Percentiles rank a stretch among this genome's conserved stretches.
phyloP scores from a whole-genome alignment of 805 yeast genomes.

The Lachancea sp. region DNA sequence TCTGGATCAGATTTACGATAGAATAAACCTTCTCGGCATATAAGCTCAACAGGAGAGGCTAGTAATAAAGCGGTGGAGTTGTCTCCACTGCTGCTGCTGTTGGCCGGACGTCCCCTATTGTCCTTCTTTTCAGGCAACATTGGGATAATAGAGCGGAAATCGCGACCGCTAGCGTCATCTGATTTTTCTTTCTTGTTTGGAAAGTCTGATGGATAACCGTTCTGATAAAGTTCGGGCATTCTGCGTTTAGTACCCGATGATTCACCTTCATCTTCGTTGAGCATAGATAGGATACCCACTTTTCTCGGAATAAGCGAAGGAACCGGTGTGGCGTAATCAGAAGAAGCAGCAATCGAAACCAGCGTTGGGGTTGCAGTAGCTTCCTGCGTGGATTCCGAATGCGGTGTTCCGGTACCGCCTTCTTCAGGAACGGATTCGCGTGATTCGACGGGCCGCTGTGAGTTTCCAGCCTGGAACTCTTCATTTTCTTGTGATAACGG shows the following conservation, averaged over 20 bases:
- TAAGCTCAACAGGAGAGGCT: slow-evolving; percentile 29
- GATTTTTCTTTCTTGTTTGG: slow-evolving; percentile 8
- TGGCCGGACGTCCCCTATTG: slow-evolving; percentile 11
- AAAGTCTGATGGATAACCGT: slow-evolving; percentile 2
- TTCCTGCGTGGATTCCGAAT: slow-evolving; percentile 5
- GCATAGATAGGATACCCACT: slow-evolving; percentile 24
- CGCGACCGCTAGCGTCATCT: slow-evolving; percentile 7
- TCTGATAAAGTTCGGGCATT: slow-evolving; percentile 6
- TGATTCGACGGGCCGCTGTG: not conserved
- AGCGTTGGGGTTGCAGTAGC: slow-evolving; percentile 5
- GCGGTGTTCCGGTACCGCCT: slow-evolving; percentile 5
- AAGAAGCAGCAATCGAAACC: slow-evolving; percentile 4
- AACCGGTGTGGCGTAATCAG: slow-evolving; percentile 18
- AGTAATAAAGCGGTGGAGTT: slow-evolving; percentile 16
- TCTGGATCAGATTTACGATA: slow-evolving; percentile 24
- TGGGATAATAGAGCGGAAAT: slow-evolving; percentile 9
- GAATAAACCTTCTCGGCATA: slow-evolving; percentile 30
- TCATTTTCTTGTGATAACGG: slow-evolving; percentile 2
- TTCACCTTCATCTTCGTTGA: slow-evolving; percentile 23
- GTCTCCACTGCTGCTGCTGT: slow-evolving; percentile 12
- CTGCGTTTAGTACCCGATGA: not conserved
- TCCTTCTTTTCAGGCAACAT: slow-evolving; percentile 14
- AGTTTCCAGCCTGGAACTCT: not conserved
- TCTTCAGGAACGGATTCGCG: slow-evolving; percentile 1
- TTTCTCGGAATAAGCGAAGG: slow-evolving; percentile 17